Evolutionary conservation across 352 stramenopile genomes (phyloP).

Genomic region (Pythium diclinum): DNA sequence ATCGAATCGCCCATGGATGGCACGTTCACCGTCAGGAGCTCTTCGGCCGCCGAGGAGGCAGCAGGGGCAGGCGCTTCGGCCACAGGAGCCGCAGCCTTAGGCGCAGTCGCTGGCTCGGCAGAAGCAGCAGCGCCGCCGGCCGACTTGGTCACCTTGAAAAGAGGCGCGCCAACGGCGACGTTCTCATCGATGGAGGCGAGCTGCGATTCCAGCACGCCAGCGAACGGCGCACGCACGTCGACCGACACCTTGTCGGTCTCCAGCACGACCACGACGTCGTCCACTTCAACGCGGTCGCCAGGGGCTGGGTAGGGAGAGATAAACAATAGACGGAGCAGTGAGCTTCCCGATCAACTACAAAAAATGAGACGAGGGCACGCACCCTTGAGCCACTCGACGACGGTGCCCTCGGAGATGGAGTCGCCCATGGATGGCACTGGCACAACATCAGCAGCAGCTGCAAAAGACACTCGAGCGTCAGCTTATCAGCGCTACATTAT

Average conservation of each 20-base stretch:
- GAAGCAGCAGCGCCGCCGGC: slow-evolving; percentile 25
- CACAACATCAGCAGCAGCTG: slow-evolving; percentile 43
- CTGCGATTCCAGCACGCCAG: slow-evolving; percentile 91
- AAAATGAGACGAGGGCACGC: neutral
- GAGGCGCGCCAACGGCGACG: slow-evolving; percentile 92
- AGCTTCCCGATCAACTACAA: neutral
- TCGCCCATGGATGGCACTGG: slow-evolving; percentile 90
- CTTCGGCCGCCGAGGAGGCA: slow-evolving; percentile 27
- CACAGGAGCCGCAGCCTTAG: slow-evolving; percentile 16
- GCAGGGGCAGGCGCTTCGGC: slow-evolving; percentile 11
- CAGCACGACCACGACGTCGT: slow-evolving; percentile 97
- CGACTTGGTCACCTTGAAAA: slow-evolving; percentile 83
- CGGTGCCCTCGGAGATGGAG: slow-evolving; percentile 97
- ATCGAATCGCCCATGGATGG: slow-evolving; percentile 95
- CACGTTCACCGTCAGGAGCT: slow-evolving; percentile 79
- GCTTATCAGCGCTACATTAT: neutral
- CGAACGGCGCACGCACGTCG: slow-evolving; percentile 89
- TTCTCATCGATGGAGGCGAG: slow-evolving; percentile 92
- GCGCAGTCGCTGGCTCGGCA: slow-evolving; percentile 6
- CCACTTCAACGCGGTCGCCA: slow-evolving; percentile 92
- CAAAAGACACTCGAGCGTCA: neutral
- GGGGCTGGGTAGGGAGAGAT: slow-evolving; percentile 34
- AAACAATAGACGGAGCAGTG: neutral
- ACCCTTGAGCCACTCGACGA: slow-evolving; percentile 96
- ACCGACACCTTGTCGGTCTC: slow-evolving; percentile 98